Percentiles rank a stretch among this genome's conserved stretches.
Evolutionary conservation across 768 basidiomycete genomes (phyloP).

Genomic region (Saitozyma sp.): DNA sequence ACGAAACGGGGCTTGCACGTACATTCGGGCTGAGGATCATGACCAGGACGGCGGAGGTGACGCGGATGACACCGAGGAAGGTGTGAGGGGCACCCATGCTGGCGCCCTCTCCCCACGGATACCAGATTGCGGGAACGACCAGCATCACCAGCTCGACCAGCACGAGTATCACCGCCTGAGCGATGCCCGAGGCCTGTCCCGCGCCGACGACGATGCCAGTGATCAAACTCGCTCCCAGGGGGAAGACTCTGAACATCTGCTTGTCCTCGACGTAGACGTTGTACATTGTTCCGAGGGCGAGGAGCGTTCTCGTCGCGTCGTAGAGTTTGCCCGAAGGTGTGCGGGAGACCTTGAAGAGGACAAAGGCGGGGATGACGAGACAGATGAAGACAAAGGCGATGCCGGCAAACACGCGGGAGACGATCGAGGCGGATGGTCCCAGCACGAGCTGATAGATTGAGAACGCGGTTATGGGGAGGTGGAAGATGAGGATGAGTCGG

Average conservation of each 20-base stretch:
- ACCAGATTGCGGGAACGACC: conserved; percentile 85
- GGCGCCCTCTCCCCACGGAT: conserved; percentile 94
- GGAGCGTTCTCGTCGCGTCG: conserved; percentile 87
- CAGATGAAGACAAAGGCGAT: conserved; percentile 79
- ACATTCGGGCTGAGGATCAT: conserved; percentile 89
- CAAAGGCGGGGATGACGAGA: conserved; percentile 69
- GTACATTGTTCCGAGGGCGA: conserved; percentile 87
- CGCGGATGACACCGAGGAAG: conserved; percentile 84
- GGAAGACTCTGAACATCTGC: conserved; percentile 78
- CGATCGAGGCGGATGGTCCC: conserved; percentile 59
- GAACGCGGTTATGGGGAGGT: conserved; percentile 90
- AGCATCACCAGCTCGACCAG: conserved; percentile 84
- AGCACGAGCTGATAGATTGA: conserved; percentile 81
- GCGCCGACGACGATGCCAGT: conserved; percentile 84
- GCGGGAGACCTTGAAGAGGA: conserved; percentile 73
- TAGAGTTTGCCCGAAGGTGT: conserved; percentile 88
- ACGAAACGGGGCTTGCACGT: conserved; percentile 50
- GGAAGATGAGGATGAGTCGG: conserved; percentile 85
- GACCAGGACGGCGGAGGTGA: conserved; percentile 82
- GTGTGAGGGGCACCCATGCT: conserved; percentile 97
- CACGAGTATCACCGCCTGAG: conserved; percentile 86
- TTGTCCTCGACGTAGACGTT: conserved; percentile 91
- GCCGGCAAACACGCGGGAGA: conserved; percentile 74
- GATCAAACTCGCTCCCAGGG: conserved; percentile 77
- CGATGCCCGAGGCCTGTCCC: conserved; percentile 84